These are phyloP conservation scores for Begonia loranthoides DNA, from an alignment of 306 rosid species.

Conservation along the genomic window DNA sequence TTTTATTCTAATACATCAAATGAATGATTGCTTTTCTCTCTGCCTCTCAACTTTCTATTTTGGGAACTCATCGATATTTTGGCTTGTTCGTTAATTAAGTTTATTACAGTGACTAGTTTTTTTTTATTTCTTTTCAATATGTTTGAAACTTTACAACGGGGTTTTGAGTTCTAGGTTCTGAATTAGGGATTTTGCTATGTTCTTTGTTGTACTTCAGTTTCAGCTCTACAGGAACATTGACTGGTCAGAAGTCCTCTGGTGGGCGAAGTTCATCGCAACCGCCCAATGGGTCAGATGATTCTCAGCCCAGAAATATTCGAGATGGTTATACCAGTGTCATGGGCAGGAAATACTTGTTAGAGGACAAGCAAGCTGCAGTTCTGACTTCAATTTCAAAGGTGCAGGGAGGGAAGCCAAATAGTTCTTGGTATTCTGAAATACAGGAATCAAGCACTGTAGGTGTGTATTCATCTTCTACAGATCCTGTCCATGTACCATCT, in stretches of 20 bases:
- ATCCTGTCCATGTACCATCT: slow-evolving; percentile 98
- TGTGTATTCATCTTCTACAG: slow-evolving; percentile 86
- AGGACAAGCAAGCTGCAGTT: slow-evolving; percentile 32
- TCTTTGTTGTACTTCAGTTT: slow-evolving; percentile 8
- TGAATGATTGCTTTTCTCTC: no score
- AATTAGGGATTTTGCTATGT: slow-evolving; percentile 2
- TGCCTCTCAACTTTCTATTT: not conserved
- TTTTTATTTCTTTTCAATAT: not conserved
- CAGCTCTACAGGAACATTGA: slow-evolving; percentile 41
- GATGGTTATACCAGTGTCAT: slow-evolving; percentile 25
- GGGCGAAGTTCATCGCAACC: slow-evolving; percentile 35
- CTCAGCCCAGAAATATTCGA: slow-evolving; percentile 23
- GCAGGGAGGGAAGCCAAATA: slow-evolving; percentile 41
- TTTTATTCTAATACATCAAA: no score
- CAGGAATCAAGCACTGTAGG: slow-evolving; percentile 53
- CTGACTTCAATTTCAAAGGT: slow-evolving; percentile 25
- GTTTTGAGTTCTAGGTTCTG: not conserved
- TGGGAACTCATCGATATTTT: not conserved
- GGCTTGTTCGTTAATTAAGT: no score
- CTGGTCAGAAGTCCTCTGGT: slow-evolving; percentile 39
- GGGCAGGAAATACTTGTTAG: slow-evolving; percentile 27
- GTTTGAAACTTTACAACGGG: not conserved
- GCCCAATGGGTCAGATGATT: slow-evolving; percentile 38
- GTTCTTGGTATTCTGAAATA: slow-evolving; percentile 27
- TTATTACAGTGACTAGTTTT: no score